phyloP scores from a whole-genome alignment of 139 green algal species.

The Coelastrella sp. region DNA sequence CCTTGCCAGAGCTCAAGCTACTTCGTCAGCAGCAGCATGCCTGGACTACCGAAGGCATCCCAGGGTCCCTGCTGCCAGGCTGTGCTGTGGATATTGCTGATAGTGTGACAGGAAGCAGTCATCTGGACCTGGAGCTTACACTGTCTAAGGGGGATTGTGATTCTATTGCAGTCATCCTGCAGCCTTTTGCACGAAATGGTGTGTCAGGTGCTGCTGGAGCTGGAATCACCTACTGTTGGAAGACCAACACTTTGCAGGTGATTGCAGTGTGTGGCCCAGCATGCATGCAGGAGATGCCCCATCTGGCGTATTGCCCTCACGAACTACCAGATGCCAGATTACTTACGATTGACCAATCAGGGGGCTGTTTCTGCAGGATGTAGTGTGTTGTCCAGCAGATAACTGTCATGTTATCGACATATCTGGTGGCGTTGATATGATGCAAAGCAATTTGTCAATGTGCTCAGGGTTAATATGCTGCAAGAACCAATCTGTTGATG shows the following conservation, averaged over 20 bases:
- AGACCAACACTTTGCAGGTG: slow-evolving; percentile 37
- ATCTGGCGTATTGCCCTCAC: too few relatives aligned
- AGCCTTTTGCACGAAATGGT: background rate
- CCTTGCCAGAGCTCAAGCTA: slow-evolving; percentile 46
- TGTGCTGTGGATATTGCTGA: background rate
- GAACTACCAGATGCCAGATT: too few relatives aligned
- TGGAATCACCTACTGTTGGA: slow-evolving; percentile 29
- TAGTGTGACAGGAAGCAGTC: slow-evolving; percentile 7
- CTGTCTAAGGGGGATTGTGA: background rate
- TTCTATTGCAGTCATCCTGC: slow-evolving; percentile 28
- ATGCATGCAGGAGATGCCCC: too few relatives aligned
- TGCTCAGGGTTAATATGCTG: background rate
- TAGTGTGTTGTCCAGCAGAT: too few relatives aligned
- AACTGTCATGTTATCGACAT: too few relatives aligned
- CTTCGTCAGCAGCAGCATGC: slow-evolving; percentile 22
- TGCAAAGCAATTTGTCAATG: background rate
- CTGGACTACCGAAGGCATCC: background rate
- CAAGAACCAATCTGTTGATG: too few relatives aligned
- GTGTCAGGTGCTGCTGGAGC: slow-evolving; percentile 27
- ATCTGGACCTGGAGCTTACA: slow-evolving; percentile 23
- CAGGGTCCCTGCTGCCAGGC: background rate
- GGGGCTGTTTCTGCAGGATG: too few relatives aligned
- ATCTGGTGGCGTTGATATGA: too few relatives aligned
- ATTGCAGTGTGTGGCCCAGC: too few relatives aligned
- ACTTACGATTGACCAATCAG: too few relatives aligned